Base-by-base conservation (phyloP, 257 asterid genomes). In the Agastache rugosa region DNA sequence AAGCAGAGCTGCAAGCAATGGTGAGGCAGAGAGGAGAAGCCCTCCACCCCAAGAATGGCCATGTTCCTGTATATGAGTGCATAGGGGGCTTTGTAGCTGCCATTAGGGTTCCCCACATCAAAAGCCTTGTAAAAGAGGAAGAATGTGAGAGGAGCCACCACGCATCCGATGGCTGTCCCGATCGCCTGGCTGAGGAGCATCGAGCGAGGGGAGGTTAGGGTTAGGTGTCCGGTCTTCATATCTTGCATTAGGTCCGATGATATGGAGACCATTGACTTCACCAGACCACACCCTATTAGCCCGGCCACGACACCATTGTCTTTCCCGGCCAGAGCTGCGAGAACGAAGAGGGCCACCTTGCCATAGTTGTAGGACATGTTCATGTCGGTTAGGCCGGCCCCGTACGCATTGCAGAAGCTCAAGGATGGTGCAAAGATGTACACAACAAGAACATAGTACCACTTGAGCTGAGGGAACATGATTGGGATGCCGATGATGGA, bases 331-430 rank as follows among this genome's bases (percentile, higher is more conserved):
- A 85, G 10, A 1, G 92, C 80, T 0, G 96, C 92, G 0, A 90
- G 84, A 47, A 85, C 80, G 45, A 88, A 90, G 76, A 90, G 96
- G 1, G 91, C 92, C 15, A 90, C 92, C 67, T 90, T 90, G 4
- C 96, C 94, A 10, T 90, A 90, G 72, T 87, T 90, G 71, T 83
- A 88, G 1, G 95, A 88, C 96, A 90, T 88, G 79, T 88, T 90
- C 88, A 88, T 81, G 77, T 90, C 96, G 0, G 96, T 90, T 42
- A 90, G 75, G 47, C 96, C 96, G 0, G 93, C 79, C 1, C 92
- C 94, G 69, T 90, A 90, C 0, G 96, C 91, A 15, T 90, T 90
- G 88, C 96, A 90, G 81, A 90, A 90, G 88, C 90, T 74, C 29
- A 90, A 39, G 20, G 91, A 71, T 1, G 96, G 96, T 4, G 94